Conservation (phyloP, 768 basidiomycete species). For the Tulasnella sp. region DNA sequence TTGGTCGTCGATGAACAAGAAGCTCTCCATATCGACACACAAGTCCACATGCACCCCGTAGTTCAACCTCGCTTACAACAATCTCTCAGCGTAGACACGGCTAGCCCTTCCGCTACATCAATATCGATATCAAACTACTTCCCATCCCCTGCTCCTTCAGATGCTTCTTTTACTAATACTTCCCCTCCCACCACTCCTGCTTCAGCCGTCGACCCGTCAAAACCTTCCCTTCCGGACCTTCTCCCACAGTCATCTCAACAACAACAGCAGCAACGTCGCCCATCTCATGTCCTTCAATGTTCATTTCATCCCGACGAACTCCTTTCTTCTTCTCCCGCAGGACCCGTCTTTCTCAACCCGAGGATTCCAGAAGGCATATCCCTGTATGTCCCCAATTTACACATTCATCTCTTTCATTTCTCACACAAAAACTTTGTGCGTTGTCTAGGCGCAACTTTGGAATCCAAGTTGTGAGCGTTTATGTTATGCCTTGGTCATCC, state of each 20-base stretch:
- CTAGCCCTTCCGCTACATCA: conserved; percentile 18
- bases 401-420: not conserved
- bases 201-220: conserved; percentile 18
- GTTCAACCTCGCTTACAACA: conserved; percentile 14
- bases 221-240: conserved; percentile 20
- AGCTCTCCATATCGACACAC: conserved; percentile 16
- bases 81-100: conserved; percentile 13
- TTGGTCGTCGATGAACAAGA: conserved; percentile 20
- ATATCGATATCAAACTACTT: conserved; percentile 24
- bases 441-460: conserved; percentile 56
- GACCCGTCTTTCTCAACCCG: conserved; percentile 56
- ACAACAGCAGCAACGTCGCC: conserved; percentile 1
- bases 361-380: conserved; percentile 54
- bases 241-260: not conserved
- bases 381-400: conserved; percentile 16
- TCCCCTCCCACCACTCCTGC: conserved; percentile 20
- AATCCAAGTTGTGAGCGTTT: conserved; percentile 62
- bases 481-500: conserved; percentile 11
- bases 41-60: conserved; percentile 12
- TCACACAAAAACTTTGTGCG: not conserved
- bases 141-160: conserved; percentile 23
- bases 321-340: conserved; percentile 22
- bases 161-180: conserved; percentile 20
- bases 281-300: conserved; percentile 19
- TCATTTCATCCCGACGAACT: conserved; percentile 28